phyloP scores from a whole-genome alignment of 139 green algal species.

The Chlorella sorokiniana region DNA sequence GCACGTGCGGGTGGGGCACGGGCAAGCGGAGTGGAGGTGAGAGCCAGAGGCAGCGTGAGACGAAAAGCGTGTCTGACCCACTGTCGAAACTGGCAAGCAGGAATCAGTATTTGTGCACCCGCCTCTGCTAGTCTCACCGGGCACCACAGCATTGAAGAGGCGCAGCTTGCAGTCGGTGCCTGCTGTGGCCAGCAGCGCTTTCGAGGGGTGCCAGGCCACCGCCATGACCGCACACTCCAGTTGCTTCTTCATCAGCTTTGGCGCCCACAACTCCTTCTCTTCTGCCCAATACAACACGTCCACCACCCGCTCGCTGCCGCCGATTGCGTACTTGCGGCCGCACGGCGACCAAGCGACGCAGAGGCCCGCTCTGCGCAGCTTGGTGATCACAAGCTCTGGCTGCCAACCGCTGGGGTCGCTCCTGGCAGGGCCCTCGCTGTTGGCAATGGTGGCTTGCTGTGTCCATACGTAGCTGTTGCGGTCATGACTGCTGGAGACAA shows the following conservation, averaged over 20 bases:
- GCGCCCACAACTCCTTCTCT: constrained; percentile 18
- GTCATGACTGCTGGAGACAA: constrained; percentile 22
- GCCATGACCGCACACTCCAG: not conserved
- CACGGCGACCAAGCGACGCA: not conserved
- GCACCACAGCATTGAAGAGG: constrained; percentile 16
- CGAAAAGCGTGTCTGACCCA: too few species aligned
- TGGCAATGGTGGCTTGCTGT: not conserved
- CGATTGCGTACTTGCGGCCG: constrained; percentile 23
- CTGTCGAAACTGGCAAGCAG: too few species aligned
- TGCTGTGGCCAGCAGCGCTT: constrained; percentile 5
- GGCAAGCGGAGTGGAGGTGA: not conserved
- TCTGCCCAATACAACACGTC: not conserved
- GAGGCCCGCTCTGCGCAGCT: constrained; percentile 15
- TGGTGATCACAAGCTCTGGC: constrained; percentile 29
- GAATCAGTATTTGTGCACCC: too few species aligned
- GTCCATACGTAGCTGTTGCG: constrained; percentile 27
- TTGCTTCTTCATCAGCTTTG: constrained; percentile 13
- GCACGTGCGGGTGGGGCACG: not conserved
- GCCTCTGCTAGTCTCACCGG: not conserved
- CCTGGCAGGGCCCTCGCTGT: not conserved
- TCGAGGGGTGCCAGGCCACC: constrained; percentile 19
- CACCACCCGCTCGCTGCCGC: not conserved
- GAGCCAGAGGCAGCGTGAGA: not conserved
- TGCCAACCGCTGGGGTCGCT: not conserved
- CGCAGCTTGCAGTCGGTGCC: constrained; percentile 13